Evolutionary conservation across 768 basidiomycete species (phyloP), one percentile per base, ranked within the genome.

Genomic region (Sporobolomyces phaffii): DNA sequence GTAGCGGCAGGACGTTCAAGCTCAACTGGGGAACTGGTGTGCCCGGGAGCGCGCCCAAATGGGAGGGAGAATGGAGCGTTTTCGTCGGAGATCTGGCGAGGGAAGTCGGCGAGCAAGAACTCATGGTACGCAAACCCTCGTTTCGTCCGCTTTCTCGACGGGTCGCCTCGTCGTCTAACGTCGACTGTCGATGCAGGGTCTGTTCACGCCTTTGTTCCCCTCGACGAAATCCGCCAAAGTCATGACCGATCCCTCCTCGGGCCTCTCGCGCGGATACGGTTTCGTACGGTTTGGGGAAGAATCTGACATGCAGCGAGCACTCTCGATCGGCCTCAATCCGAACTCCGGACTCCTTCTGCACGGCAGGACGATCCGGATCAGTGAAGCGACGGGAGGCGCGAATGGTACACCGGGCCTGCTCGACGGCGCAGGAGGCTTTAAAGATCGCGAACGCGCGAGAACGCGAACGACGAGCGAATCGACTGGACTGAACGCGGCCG

Each of bases 51-150:
- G 72, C 69, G 57, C 75, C 75, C 14, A 60, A 66, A 33, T 75
- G 73, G 73, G 71, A 74, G 45, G 70, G 72, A 77, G 92, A 94
- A 78, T 93, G 88, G 76, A 90, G 89, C 77, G 90, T 96, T 60
- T 96, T 96, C 74, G 91, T 94, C 4, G 91, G 91, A 48, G 91
- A 96, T 78, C 83, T 96, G 48, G 90, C 90, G 4, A 88, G 91
- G 14, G 91, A 92, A 78, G 90, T 90, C 9, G 90, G 89, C 72
- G 92, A 94, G 78, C 88, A 88, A n/a, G 91, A 96, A 77, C 81
- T 94, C n/a, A 90, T 94, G 54, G 89, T 88, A 29, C 87, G 92
- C 72, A 90, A n/a, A 5, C 52, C 20, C 7, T 45, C 22, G 18
- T 36, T 33, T 51, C 9, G 20, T 20, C 44, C 20, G 28, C 43